Percentiles rank a stretch among this genome's conserved stretches.
Evolutionary conservation across 2,329 filamentous ascomycete species (phyloP).

Genomic region (Verticillium albo-atrum): DNA sequence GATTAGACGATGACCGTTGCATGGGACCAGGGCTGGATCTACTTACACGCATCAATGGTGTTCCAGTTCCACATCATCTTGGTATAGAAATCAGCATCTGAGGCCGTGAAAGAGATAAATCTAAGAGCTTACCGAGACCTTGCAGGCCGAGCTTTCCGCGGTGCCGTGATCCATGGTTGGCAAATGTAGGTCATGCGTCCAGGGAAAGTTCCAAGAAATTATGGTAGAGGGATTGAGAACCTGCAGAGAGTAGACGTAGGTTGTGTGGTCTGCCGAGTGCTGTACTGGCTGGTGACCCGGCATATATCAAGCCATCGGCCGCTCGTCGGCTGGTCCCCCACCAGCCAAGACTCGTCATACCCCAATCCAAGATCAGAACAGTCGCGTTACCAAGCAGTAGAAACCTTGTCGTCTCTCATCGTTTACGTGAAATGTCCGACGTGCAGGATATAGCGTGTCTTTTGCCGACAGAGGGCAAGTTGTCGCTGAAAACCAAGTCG

Average conservation of each 20-base stretch:
- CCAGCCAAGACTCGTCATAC: too few relatives aligned
- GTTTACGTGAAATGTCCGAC: background rate
- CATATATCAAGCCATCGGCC: background rate
- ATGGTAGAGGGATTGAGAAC: too few relatives aligned
- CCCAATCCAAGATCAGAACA: background rate
- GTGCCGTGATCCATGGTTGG: constrained; percentile 15
- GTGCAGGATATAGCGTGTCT: background rate
- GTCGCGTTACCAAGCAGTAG: background rate
- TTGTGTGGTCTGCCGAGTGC: too few relatives aligned
- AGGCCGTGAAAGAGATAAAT: background rate
- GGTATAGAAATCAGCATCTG: background rate
- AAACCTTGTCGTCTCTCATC: background rate
- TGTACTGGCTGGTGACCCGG: constrained; percentile 22
- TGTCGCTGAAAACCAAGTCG: background rate
- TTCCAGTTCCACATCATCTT: constrained; percentile 43
- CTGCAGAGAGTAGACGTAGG: background rate
- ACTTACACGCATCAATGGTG: constrained; percentile 30
- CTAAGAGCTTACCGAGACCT: constrained; percentile 21
- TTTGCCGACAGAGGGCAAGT: background rate
- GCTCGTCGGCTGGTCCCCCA: background rate
- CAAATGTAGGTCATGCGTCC: too few relatives aligned
- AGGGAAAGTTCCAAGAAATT: constrained; percentile 20
- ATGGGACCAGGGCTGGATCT: background rate
- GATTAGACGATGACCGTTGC: background rate
- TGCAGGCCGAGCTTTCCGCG: constrained; percentile 20